Percentiles rank a stretch among this genome's conserved stretches.
These are phyloP conservation scores for Prosopis cineraria DNA, from an alignment of 306 rosid species.

Conservation along the genomic window DNA sequence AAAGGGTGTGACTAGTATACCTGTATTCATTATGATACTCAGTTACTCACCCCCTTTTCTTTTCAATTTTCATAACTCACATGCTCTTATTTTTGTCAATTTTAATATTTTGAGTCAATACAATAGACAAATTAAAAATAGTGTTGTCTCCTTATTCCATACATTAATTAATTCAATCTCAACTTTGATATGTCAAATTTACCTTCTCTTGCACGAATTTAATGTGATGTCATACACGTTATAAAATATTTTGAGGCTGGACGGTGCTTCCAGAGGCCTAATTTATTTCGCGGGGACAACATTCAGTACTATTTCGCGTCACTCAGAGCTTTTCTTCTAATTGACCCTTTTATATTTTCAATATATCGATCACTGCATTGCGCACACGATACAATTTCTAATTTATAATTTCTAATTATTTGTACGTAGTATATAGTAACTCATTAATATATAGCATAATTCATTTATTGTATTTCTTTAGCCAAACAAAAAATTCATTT, in stretches of 20 bases:
- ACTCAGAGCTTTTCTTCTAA: conserved; percentile 21
- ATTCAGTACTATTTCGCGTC: conserved; percentile 41
- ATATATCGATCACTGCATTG: not conserved
- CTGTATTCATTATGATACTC: conserved; percentile 33
- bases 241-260: conserved; percentile 32
- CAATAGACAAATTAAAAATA: not conserved
- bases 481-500: too few relatives aligned
- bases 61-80: conserved; percentile 2
- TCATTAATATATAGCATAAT: not conserved
- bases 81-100: not conserved
- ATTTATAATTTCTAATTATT: not conserved
- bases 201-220: not conserved
- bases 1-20: conserved; percentile 36
- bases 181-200: not conserved
- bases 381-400: not conserved
- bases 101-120: conserved; percentile 4
- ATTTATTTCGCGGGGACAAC: conserved; percentile 57
- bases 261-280: conserved; percentile 33
- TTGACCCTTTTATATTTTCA: not conserved
- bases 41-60: conserved; percentile 34
- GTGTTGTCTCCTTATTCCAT: conserved; percentile 8
- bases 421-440: not conserved
- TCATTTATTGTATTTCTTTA: not conserved
- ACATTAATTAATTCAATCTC: not conserved
- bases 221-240: not conserved